phyloP scores from a whole-genome alignment of 2,329 filamentous ascomycete species.

The Trichoderma koningii region DNA sequence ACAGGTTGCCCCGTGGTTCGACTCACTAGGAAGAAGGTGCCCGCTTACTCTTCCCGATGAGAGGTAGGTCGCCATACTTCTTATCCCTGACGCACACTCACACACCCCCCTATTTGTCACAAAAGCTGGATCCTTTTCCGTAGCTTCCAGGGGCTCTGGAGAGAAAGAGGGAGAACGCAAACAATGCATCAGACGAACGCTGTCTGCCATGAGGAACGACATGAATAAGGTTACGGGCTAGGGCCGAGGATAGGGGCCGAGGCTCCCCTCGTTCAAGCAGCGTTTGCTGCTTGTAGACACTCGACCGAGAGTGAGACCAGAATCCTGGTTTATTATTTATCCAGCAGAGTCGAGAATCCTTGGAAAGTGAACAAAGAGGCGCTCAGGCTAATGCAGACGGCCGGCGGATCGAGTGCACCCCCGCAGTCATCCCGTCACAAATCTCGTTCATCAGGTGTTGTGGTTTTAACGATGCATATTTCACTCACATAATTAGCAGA shows the following conservation, averaged over 20 bases:
- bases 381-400: neutral
- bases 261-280: neutral
- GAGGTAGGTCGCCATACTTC: neutral
- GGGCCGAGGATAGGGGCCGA: neutral
- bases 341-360: neutral
- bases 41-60: constrained; percentile 12
- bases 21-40: neutral
- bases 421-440: constrained; percentile 1
- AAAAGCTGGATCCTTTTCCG: neutral
- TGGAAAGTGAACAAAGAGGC: neutral
- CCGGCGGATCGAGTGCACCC: neutral
- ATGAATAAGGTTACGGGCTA: constrained; percentile 2
- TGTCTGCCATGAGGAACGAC: neutral
- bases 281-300: constrained; percentile 3
- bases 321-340: neutral
- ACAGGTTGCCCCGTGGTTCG: too few relatives aligned
- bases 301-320: neutral
- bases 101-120: constrained; percentile 4
- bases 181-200: neutral
- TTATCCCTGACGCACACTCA: neutral
- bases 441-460: neutral
- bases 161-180: neutral
- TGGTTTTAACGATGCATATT: neutral
- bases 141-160: neutral
- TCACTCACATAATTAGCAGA: neutral